Evolutionary conservation across 306 rosid genomes (phyloP).

Genomic region (Carpinus fangiana): DNA sequence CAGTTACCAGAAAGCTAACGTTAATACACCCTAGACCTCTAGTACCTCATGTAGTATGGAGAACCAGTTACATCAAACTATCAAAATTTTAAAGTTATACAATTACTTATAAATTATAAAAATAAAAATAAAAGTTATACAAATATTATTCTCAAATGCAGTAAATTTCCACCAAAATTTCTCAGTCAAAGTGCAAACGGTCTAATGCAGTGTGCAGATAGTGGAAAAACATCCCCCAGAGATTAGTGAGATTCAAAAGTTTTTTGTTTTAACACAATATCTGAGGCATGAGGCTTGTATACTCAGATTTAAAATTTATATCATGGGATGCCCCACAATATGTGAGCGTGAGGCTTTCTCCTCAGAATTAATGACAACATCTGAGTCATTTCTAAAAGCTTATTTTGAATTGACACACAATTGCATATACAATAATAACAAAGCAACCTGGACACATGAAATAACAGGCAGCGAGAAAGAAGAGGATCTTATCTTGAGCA

Average conservation of each 20-base stretch:
- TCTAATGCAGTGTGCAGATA: background rate
- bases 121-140: no score
- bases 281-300: background rate
- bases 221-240: background rate
- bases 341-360: background rate
- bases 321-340: background rate
- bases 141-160: background rate
- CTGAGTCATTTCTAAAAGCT: background rate
- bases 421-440: background rate
- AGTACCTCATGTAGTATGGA: background rate
- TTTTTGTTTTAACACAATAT: background rate
- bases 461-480: background rate
- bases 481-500: background rate
- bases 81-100: no score
- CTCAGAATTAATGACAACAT: background rate
- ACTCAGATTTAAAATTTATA: background rate
- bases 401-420: background rate
- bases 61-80: no score
- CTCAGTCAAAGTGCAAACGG: background rate
- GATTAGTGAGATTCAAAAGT: background rate
- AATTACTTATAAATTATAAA: no score
- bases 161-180: background rate
- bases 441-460: background rate
- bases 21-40: background rate
- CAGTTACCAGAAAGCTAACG: background rate